These are phyloP conservation scores for Fusarium musae DNA, from an alignment of 2,329 filamentous ascomycete species.

Conservation along the genomic window DNA sequence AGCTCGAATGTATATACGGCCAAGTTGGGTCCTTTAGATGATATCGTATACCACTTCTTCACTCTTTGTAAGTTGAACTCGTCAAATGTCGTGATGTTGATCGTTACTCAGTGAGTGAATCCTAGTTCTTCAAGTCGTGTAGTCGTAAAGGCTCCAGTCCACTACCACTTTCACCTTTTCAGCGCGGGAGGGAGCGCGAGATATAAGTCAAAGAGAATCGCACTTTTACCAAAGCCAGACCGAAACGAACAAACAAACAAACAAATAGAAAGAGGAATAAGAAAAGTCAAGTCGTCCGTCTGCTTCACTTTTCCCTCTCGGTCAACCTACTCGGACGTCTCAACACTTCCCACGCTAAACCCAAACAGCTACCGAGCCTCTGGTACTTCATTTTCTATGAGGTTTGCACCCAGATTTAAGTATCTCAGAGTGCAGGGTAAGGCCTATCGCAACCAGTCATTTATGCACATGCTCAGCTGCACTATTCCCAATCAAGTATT, in stretches of 20 bases:
- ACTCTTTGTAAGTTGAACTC: not conserved
- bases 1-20: slow-evolving; percentile 1
- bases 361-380: slow-evolving; percentile 40
- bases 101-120: slow-evolving; percentile 4
- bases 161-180: not conserved
- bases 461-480: slow-evolving; percentile 40
- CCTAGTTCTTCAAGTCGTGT: not conserved
- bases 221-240: slow-evolving; percentile 4
- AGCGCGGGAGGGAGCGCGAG: not conserved
- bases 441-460: slow-evolving; percentile 33
- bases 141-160: not conserved
- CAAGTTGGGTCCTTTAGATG: not conserved
- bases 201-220: slow-evolving; percentile 18
- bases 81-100: slow-evolving; percentile 7
- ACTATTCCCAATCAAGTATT: slow-evolving; percentile 31
- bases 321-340: slow-evolving; percentile 43
- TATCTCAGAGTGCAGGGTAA: slow-evolving; percentile 24
- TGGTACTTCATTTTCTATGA: slow-evolving; percentile 1
- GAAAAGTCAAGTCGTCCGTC: slow-evolving; percentile 16
- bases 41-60: not conserved
- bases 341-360: slow-evolving; percentile 35
- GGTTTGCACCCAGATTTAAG: not conserved
- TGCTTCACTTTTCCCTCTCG: slow-evolving; percentile 38
- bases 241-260: not conserved
- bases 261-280: slow-evolving; percentile 1